Percentiles rank a stretch among this genome's conserved stretches.
Evolutionary conservation across 306 rosid species (phyloP).

Genomic region (Cucurbita maxima): DNA sequence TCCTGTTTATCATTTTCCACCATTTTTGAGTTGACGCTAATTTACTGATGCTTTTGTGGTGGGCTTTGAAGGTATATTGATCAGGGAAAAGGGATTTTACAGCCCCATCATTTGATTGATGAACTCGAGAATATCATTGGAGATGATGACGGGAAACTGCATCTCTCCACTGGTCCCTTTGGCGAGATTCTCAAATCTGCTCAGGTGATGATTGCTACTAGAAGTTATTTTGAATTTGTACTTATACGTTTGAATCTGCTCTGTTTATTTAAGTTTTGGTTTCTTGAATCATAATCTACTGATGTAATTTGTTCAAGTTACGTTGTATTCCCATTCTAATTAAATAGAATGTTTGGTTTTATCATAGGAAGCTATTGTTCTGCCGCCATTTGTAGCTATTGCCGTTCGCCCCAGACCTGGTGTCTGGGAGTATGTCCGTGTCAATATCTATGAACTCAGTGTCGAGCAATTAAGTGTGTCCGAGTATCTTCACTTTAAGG

Average conservation of each 20-base stretch:
- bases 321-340: not conserved
- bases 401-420: slow-evolving; percentile 94
- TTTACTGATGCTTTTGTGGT: not conserved
- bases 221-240: not conserved
- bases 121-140: slow-evolving; percentile 40
- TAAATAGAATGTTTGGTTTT: slow-evolving; percentile 1
- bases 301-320: not conserved
- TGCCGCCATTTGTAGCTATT: slow-evolving; percentile 82
- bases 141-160: slow-evolving; percentile 20
- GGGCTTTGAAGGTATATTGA: slow-evolving; percentile 50
- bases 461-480: slow-evolving; percentile 77
- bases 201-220: slow-evolving; percentile 22
- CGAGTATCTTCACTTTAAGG: slow-evolving; percentile 77
- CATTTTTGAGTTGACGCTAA: not conserved
- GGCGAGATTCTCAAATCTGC: slow-evolving; percentile 39
- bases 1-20: not conserved
- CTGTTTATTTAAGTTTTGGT: not conserved
- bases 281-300: not conserved
- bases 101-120: slow-evolving; percentile 71
- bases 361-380: slow-evolving; percentile 59
- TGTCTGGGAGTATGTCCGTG: slow-evolving; percentile 83
- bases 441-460: slow-evolving; percentile 59
- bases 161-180: slow-evolving; percentile 33
- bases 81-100: slow-evolving; percentile 79
- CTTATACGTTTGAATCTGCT: not conserved